Evolutionary conservation across 805 yeast species (phyloP).

Genomic region (Saturnispora gosingensis): DNA sequence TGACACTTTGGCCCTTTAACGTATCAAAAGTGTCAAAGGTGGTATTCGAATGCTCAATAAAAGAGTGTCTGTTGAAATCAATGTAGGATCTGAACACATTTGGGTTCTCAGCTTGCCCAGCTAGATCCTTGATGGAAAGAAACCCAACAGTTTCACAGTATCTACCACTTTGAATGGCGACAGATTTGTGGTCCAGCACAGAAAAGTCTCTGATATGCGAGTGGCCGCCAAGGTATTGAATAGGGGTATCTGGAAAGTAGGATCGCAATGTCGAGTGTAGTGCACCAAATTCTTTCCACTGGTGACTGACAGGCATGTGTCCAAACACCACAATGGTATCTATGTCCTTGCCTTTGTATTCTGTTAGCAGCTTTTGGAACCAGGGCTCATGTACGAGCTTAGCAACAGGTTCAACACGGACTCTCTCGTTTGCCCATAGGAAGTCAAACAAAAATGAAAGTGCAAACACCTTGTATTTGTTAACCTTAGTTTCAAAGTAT

Average conservation of each 20-base stretch:
- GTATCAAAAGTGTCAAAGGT: constrained; percentile 40
- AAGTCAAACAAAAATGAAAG: constrained; percentile 79
- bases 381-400: constrained; percentile 49
- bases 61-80: constrained; percentile 71
- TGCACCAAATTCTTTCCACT: constrained; percentile 43
- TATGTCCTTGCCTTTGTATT: constrained; percentile 30
- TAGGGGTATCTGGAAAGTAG: constrained; percentile 49
- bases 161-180: constrained; percentile 87
- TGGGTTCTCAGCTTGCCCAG: constrained; percentile 7
- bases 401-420: constrained; percentile 54
- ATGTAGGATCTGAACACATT: constrained; percentile 55
- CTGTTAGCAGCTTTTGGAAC: constrained; percentile 43
- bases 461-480: constrained; percentile 45
- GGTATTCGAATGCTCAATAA: constrained; percentile 48
- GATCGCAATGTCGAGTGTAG: constrained; percentile 45
- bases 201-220: constrained; percentile 84
- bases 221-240: constrained; percentile 92
- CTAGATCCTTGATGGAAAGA: constrained; percentile 38
- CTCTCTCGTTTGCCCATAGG: constrained; percentile 43
- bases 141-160: constrained; percentile 94
- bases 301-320: constrained; percentile 61
- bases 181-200: constrained; percentile 52
- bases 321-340: constrained; percentile 70
- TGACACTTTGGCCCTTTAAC: constrained; percentile 39
- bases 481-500: constrained; percentile 54